These are phyloP conservation scores for Drechslerella coelobrocha DNA, from an alignment of 2,329 filamentous ascomycete species.

Conservation along the genomic window DNA sequence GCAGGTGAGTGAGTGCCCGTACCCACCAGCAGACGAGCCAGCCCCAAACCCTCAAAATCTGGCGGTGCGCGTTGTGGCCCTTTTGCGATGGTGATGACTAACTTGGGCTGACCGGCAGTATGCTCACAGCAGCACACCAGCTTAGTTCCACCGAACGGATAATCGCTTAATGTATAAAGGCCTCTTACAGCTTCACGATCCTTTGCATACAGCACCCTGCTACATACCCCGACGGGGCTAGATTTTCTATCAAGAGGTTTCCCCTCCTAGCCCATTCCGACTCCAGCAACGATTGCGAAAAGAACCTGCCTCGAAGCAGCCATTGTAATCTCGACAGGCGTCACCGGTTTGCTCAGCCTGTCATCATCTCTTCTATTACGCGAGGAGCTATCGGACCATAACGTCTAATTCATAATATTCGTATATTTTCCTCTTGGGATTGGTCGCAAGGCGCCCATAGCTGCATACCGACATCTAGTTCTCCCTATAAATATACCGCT, in stretches of 20 bases:
- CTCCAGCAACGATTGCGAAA: constrained; percentile 13
- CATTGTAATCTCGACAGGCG: constrained; percentile 48
- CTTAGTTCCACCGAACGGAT: constrained; percentile 12
- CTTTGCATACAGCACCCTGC: constrained; percentile 21
- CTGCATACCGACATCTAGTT: constrained; percentile 1
- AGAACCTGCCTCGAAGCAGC: constrained; percentile 17
- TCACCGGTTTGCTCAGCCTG: constrained; percentile 49
- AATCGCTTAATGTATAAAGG: constrained; percentile 52
- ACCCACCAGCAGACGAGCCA: background rate
- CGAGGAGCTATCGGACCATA: constrained; percentile 31
- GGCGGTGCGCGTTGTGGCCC: constrained; percentile 25
- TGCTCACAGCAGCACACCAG: constrained; percentile 33
- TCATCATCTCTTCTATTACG: constrained; percentile 37
- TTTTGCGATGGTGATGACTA: constrained; percentile 21
- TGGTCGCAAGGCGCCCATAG: constrained; percentile 9
- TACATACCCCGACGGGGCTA: constrained; percentile 28
- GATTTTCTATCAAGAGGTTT: constrained; percentile 10
- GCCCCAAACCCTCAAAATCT: constrained; percentile 1
- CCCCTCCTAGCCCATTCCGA: background rate
- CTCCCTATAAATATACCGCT: background rate
- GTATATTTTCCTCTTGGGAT: background rate
- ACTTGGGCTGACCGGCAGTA: constrained; percentile 10
- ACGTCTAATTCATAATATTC: constrained; percentile 50
- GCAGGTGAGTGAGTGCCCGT: constrained; percentile 24
- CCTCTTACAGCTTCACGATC: constrained; percentile 50